These are phyloP conservation scores for Sporothrix euskadiensis DNA, from an alignment of 2,329 filamentous ascomycete species.

Conservation along the genomic window DNA sequence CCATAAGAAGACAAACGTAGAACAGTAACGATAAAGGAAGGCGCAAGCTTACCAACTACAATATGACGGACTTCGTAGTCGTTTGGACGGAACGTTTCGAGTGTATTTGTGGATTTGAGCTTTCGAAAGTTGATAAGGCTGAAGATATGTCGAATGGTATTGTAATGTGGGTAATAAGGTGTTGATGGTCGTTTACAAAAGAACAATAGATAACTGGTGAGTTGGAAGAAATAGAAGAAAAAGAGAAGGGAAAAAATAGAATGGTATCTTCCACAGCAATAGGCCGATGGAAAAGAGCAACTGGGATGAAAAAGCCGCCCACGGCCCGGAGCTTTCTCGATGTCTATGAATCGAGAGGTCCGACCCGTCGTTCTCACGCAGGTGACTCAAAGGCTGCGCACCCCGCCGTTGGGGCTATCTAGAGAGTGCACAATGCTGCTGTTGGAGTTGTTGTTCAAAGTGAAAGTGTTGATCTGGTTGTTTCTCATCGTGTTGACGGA, in stretches of 20 bases:
- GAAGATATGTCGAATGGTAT: background rate
- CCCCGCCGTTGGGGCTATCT: slow-evolving; percentile 57
- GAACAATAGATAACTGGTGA: background rate
- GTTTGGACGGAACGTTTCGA: background rate
- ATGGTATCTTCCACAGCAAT: background rate
- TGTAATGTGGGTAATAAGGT: background rate
- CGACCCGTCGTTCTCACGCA: slow-evolving; percentile 27
- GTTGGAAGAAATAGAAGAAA: background rate
- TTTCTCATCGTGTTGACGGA: slow-evolving; percentile 23
- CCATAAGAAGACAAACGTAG: too few species aligned
- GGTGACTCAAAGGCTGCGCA: slow-evolving; percentile 45
- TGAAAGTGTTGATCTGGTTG: background rate
- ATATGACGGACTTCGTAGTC: background rate
- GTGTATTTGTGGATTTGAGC: background rate
- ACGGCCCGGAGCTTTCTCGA: slow-evolving; percentile 34
- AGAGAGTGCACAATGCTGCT: slow-evolving; percentile 29
- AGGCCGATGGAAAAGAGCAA: slow-evolving; percentile 2
- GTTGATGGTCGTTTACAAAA: background rate
- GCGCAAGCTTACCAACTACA: background rate
- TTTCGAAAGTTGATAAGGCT: background rate
- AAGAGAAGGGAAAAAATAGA: background rate
- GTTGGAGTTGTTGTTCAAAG: slow-evolving; percentile 16
- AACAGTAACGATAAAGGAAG: background rate
- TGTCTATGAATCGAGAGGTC: slow-evolving; percentile 34
- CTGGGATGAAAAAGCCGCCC: slow-evolving; percentile 18